These are phyloP conservation scores for Triticum dicoccoides DNA, from an alignment of 176 grass and related monocot species.

Conservation along the genomic window DNA sequence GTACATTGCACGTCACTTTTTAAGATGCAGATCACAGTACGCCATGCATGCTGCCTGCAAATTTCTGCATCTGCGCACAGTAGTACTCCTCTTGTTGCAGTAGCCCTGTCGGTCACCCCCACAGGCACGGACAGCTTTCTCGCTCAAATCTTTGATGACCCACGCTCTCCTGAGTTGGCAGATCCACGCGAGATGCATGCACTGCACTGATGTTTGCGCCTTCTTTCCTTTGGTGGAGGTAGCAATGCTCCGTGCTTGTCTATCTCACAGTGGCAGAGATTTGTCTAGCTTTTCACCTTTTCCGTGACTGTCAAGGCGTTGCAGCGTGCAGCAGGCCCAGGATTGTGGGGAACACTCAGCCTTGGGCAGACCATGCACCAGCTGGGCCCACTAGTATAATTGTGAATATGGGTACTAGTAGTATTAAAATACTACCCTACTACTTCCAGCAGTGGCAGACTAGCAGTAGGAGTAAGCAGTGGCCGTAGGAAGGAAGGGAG, in stretches of 20 bases:
- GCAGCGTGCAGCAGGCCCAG: constrained; percentile 24
- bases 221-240: neutral
- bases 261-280: neutral
- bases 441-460: neutral
- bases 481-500: neutral
- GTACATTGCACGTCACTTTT: constrained; percentile 12
- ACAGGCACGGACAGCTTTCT: too few relatives aligned
- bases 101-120: neutral
- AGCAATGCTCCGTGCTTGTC: neutral
- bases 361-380: neutral
- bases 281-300: neutral
- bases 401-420: too few relatives aligned
- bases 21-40: constrained; percentile 2
- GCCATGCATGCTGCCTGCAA: neutral
- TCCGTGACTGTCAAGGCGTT: neutral
- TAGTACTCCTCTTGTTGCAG: neutral
- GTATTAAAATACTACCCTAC: neutral
- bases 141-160: too few relatives aligned
- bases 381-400: neutral
- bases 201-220: neutral
- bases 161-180: neutral
- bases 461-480: neutral
- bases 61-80: neutral
- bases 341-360: constrained; percentile 32
- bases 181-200: constrained; percentile 2